These are phyloP conservation scores for Rhodamnia rubescens DNA, from an alignment of 345 rosid genomes.

Conservation along the genomic window DNA sequence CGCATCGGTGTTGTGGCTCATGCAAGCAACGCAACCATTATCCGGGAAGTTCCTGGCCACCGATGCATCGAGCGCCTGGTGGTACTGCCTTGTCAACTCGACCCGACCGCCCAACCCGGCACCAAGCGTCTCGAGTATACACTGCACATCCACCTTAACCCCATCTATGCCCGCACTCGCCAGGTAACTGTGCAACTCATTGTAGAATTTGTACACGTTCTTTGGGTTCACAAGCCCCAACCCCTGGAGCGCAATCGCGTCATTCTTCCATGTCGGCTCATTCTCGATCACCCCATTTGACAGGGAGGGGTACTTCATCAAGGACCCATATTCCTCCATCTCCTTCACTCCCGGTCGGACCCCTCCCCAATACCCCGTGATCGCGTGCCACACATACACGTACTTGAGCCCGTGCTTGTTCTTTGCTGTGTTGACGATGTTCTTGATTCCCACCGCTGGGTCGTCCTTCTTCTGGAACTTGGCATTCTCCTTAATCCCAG, in stretches of 20 bases:
- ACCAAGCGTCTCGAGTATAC: slow-evolving; percentile 83
- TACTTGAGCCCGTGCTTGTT: slow-evolving; percentile 56
- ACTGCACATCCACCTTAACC: slow-evolving; percentile 87
- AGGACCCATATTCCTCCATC: slow-evolving; percentile 59
- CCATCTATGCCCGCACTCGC: slow-evolving; percentile 83
- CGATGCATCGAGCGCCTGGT: slow-evolving; percentile 85
- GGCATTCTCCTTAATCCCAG: slow-evolving; percentile 63
- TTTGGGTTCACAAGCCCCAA: slow-evolving; percentile 75
- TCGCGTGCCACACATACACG: slow-evolving; percentile 96
- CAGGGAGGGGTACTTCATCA: slow-evolving; percentile 55
- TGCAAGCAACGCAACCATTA: slow-evolving; percentile 90
- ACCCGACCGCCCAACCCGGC: slow-evolving; percentile 79
- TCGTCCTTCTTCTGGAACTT: slow-evolving; percentile 66
- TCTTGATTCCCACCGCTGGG: slow-evolving; percentile 58
- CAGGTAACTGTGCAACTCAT: slow-evolving; percentile 71
- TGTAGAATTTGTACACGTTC: slow-evolving; percentile 57
- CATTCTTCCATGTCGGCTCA: slow-evolving; percentile 80
- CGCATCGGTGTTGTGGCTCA: slow-evolving; percentile 95
- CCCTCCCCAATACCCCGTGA: slow-evolving; percentile 97
- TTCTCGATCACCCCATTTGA: slow-evolving; percentile 66
- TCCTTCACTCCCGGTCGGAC: slow-evolving; percentile 63
- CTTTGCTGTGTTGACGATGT: slow-evolving; percentile 55
- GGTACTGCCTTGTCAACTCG: slow-evolving; percentile 72
- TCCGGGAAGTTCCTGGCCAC: slow-evolving; percentile 69
- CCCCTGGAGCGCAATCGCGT: slow-evolving; percentile 59